A percentile compares a stretch with the other conserved stretches of the same genome.
Conservation (phyloP, 1,139 yeast species). For the Eremothecium gossypii region DNA sequence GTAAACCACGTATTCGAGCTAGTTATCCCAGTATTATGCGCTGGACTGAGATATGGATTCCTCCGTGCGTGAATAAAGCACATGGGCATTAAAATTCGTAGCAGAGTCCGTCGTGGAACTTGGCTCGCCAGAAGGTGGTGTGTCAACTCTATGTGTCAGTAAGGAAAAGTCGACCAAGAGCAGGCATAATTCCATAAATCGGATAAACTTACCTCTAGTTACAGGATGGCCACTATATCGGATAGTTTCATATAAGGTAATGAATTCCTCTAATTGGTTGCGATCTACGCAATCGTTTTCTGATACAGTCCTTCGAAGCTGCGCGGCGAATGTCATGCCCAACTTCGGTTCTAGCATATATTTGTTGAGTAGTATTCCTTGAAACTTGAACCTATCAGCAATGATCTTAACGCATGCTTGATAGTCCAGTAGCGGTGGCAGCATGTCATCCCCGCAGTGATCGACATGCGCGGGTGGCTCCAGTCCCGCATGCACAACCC, state of each 20-base stretch:
- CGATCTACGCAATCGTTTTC: constrained; percentile 9
- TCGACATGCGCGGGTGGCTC: constrained; percentile 26
- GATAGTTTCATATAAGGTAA: constrained; percentile 57
- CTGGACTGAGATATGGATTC: no score
- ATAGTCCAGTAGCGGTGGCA: constrained; percentile 27
- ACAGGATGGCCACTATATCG: constrained; percentile 61
- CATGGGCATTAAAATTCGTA: no score
- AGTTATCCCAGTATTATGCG: no score
- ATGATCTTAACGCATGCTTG: constrained; percentile 23
- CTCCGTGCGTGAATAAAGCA: no score
- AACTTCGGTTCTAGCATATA: constrained; percentile 12
- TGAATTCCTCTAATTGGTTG: constrained; percentile 31
- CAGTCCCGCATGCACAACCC: constrained; percentile 27
- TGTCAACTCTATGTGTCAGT: no score
- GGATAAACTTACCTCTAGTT: constrained; percentile 49
- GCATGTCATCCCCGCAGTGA: constrained; percentile 13
- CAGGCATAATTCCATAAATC: constrained; percentile 43
- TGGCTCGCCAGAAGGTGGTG: no score
- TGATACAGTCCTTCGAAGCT: constrained; percentile 17
- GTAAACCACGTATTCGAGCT: no score
- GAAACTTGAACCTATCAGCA: constrained; percentile 26
- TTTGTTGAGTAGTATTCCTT: constrained; percentile 22
- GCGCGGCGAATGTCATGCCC: constrained; percentile 22
- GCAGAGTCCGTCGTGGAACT: no score
- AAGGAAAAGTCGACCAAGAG: constrained; percentile 20